These are phyloP conservation scores for Chaetomium tenue DNA, from an alignment of 495 filamentous ascomycete species.

Conservation along the genomic window DNA sequence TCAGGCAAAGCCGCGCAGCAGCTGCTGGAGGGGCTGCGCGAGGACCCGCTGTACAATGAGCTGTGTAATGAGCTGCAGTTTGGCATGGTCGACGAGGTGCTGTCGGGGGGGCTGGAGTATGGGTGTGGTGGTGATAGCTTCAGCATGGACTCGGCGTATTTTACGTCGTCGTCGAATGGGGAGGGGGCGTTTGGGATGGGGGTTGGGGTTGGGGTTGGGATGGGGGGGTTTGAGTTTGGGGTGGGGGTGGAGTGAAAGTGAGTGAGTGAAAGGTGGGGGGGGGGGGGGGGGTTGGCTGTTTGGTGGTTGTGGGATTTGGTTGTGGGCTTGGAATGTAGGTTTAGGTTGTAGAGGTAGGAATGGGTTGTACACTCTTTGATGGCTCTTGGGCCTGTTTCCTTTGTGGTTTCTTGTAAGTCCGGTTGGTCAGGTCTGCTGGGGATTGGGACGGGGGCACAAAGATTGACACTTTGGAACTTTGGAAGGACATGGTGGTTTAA, in stretches of 20 bases:
- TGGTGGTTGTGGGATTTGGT: background rate
- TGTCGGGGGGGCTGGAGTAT: background rate
- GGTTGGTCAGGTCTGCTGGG: too few species aligned
- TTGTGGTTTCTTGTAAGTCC: background rate
- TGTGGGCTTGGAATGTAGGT: too few species aligned
- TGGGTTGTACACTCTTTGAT: background rate
- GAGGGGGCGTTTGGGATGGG: background rate
- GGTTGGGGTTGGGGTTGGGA: too few species aligned
- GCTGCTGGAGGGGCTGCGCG: background rate
- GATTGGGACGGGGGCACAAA: too few species aligned
- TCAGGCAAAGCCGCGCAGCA: conserved; percentile 1
- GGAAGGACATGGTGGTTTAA: too few species aligned
- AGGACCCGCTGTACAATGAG: too few species aligned
- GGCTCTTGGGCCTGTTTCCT: background rate
- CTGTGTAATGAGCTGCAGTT: background rate
- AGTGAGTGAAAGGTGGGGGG: too few species aligned
- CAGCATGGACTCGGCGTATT: conserved; percentile 18
- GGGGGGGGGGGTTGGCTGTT: background rate
- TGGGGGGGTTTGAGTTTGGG: too few species aligned
- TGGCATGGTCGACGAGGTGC: background rate
- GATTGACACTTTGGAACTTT: too few species aligned
- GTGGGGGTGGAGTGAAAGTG: background rate
- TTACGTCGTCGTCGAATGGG: conserved; percentile 5
- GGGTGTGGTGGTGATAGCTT: conserved; percentile 3
- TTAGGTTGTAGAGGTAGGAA: too few species aligned